Evolutionary conservation across 2,329 filamentous ascomycete species (phyloP).

Genomic region (Trichoderma guizhouense): DNA sequence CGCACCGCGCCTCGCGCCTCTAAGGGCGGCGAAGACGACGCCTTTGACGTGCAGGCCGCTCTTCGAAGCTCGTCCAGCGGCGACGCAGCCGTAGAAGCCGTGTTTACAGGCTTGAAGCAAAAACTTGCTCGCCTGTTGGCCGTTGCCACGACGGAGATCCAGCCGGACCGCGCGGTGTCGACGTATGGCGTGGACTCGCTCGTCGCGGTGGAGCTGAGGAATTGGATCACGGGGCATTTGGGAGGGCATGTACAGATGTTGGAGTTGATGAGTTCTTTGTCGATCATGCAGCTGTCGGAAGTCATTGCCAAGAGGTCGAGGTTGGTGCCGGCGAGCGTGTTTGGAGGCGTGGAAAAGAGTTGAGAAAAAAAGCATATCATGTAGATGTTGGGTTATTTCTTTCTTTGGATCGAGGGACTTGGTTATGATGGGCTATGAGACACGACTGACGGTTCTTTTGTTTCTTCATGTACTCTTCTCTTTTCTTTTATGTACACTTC

Average conservation of each 20-base stretch:
- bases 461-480: background rate
- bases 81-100: conserved; percentile 1
- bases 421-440: background rate
- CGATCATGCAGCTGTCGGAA: conserved; percentile 14
- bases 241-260: conserved; percentile 14
- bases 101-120: conserved; percentile 15
- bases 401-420: background rate
- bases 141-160: conserved; percentile 11
- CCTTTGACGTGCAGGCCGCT: conserved; percentile 9
- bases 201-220: conserved; percentile 16
- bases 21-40: background rate
- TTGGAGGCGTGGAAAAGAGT: conserved; percentile 3
- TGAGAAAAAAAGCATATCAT: background rate
- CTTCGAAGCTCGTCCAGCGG: background rate
- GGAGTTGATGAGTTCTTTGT: conserved; percentile 17
- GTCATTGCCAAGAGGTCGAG: conserved; percentile 17
- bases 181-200: conserved; percentile 19
- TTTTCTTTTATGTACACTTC: background rate
- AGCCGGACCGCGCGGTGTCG: conserved; percentile 16
- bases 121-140: conserved; percentile 14
- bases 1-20: background rate
- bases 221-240: conserved; percentile 16
- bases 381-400: background rate
- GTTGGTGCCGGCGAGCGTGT: conserved; percentile 4
- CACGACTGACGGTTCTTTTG: background rate